Percentiles rank a stretch among this genome's conserved stretches.
Conservation (phyloP, 352 stramenopile species). For the Plasmopara halstedii region DNA sequence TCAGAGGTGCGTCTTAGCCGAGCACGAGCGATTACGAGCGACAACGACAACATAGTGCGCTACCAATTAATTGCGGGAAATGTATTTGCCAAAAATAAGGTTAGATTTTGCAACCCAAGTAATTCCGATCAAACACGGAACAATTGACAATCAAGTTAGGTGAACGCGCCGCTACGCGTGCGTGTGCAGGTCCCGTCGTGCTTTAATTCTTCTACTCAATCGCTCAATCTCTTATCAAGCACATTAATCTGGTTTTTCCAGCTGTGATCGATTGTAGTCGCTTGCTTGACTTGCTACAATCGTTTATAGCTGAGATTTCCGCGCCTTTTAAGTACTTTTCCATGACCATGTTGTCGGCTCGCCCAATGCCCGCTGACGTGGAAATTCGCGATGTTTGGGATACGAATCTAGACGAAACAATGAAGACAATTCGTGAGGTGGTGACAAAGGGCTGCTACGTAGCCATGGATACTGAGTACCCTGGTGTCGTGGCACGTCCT, state of each 20-base stretch:
- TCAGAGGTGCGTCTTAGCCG: conserved; percentile 4
- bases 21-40: conserved; percentile 3
- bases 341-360: conserved; percentile 31
- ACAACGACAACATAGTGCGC: conserved; percentile 16
- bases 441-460: conserved; percentile 97
- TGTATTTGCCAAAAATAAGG: conserved; percentile 11
- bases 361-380: conserved; percentile 62
- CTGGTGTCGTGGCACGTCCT: conserved; percentile 95
- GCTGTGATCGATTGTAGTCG: neutral
- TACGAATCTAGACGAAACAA: conserved; percentile 90
- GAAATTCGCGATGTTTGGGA: conserved; percentile 95
- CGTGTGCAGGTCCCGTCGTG: conserved; percentile 7
- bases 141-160: no score
- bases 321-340: neutral
- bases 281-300: conserved; percentile 7
- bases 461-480: conserved; percentile 99
- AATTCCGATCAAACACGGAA: no score
- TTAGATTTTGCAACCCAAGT: no score
- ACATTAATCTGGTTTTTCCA: conserved; percentile 1
- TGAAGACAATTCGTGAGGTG: conserved; percentile 94
- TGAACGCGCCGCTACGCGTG: conserved; percentile 3
- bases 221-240: conserved; percentile 4
- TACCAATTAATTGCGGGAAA: neutral
- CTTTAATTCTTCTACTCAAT: neutral
- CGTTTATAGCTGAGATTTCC: conserved; percentile 4